A percentile compares a stretch with the other conserved stretches of the same genome.
Conservation (phyloP, 352 stramenopile genomes). For the Thraustochytrium sp. region DNA sequence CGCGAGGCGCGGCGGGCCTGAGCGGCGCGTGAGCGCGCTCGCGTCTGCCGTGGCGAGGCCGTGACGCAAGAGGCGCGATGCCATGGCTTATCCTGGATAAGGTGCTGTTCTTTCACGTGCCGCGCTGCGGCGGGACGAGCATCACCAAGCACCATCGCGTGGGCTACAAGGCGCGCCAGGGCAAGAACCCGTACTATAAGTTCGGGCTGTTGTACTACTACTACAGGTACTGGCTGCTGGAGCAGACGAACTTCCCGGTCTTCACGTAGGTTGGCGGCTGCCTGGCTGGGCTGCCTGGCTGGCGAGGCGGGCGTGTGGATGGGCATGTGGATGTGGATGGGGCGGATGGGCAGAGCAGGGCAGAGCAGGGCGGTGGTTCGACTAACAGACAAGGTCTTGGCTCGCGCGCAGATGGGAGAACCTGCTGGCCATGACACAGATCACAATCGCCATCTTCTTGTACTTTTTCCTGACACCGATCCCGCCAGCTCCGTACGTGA, state of each 20-base stretch:
- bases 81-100: conserved; percentile 53
- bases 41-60: no score
- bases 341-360: no score
- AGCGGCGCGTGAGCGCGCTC: no score
- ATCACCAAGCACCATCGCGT: conserved; percentile 56
- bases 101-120: conserved; percentile 57
- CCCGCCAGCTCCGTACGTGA: conserved; percentile 31
- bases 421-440: conserved; percentile 42
- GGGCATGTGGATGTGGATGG: no score
- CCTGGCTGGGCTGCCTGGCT: no score
- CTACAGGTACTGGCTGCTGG: conserved; percentile 51
- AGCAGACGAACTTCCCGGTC: conserved; percentile 56
- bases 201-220: conserved; percentile 56
- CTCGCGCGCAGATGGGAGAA: conserved; percentile 50
- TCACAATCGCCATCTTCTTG: conserved; percentile 36
- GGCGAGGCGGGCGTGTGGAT: no score
- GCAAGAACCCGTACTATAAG: conserved; percentile 22
- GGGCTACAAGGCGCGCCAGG: conserved; percentile 48
- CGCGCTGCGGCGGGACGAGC: conserved; percentile 54
- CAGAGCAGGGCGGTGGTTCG: no score
- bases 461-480: conserved; percentile 42
- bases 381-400: no score
- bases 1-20: no score
- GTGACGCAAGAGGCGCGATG: no score
- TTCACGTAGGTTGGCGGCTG: conserved; percentile 49